Evolutionary conservation across 2,329 filamentous ascomycete genomes (phyloP).

Genomic region (Sporothrix dimorphospora): DNA sequence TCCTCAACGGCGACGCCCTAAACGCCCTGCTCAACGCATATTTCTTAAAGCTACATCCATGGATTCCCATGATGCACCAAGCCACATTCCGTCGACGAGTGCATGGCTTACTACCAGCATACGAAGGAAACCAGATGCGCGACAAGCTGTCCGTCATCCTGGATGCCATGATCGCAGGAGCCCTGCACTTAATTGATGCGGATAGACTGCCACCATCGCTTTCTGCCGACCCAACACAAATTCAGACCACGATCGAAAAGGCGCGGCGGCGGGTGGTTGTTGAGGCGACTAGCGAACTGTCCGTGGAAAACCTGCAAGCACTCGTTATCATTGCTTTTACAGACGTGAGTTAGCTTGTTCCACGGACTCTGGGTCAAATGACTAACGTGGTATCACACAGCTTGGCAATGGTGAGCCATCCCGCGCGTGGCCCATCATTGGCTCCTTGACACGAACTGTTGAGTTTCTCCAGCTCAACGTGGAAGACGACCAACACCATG

Average conservation of each 20-base stretch:
- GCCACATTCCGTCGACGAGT: constrained; percentile 5
- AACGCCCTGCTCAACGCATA: not conserved
- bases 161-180: not conserved
- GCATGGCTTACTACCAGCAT: not conserved
- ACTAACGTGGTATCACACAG: not conserved
- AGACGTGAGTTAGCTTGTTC: not conserved
- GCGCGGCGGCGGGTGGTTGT: not conserved
- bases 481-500: not conserved
- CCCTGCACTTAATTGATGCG: not conserved
- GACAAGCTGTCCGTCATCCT: not conserved
- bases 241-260: not conserved
- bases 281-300: not conserved
- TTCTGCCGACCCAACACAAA: not conserved
- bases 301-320: not conserved
- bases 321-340: constrained; percentile 14
- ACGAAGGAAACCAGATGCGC: not conserved
- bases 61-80: constrained; percentile 13
- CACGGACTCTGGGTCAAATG: not conserved
- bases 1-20: not conserved
- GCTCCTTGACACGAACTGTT: constrained; percentile 1
- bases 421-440: constrained; percentile 8
- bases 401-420: constrained; percentile 1
- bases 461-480: constrained; percentile 16
- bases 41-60: constrained; percentile 2
- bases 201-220: not conserved